Evolutionary conservation across 768 basidiomycete species (phyloP).

Genomic region (Podaxis pistillaris): DNA sequence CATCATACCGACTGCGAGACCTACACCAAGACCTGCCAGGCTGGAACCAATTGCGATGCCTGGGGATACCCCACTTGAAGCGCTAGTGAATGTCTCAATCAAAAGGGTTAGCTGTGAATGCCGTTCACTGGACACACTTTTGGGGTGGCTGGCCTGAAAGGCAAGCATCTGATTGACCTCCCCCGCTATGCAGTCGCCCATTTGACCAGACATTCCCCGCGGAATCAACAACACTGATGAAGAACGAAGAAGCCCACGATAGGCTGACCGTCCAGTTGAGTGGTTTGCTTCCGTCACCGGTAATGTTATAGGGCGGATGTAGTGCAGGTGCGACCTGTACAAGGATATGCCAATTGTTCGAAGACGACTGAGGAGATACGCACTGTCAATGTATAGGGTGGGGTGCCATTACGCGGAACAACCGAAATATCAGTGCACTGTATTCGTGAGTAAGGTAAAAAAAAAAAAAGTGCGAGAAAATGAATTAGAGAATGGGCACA

Average conservation of each 20-base stretch:
- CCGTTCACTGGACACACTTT: conserved; percentile 13
- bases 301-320: conserved; percentile 60
- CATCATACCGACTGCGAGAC: conserved; percentile 31
- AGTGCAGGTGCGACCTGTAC: conserved; percentile 55
- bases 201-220: conserved; percentile 52
- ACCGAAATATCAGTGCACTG: conserved; percentile 61
- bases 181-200: conserved; percentile 58
- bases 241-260: conserved; percentile 55
- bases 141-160: conserved; percentile 29
- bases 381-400: conserved; percentile 59
- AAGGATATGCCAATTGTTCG: neutral
- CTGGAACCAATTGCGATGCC: conserved; percentile 34
- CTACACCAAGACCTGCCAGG: conserved; percentile 38
- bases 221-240: conserved; percentile 52
- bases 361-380: conserved; percentile 18
- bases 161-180: conserved; percentile 38
- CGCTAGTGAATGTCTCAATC: neutral
- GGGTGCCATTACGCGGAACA: conserved; percentile 53
- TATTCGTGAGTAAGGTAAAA: neutral
- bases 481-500: conserved; percentile 20
- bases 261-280: conserved; percentile 60
- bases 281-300: conserved; percentile 35
- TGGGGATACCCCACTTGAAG: conserved; percentile 17
- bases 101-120: neutral
- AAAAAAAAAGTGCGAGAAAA: neutral